These are phyloP conservation scores for Fusarium keratoplasticum DNA, from an alignment of 2,329 filamentous ascomycete species.

Conservation along the genomic window DNA sequence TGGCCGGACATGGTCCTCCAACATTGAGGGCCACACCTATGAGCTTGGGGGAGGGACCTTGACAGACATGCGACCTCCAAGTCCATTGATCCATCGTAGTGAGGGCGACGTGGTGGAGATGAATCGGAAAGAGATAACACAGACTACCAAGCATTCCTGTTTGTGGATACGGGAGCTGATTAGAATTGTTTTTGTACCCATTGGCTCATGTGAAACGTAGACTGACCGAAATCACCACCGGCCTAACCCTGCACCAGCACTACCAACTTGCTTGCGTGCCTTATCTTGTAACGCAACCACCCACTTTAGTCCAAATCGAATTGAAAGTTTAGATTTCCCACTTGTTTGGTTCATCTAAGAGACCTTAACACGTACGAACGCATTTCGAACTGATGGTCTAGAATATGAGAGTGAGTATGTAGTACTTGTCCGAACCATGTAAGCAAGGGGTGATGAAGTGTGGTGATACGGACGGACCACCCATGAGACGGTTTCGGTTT, in stretches of 20 bases:
- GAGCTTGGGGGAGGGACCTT: slow-evolving; percentile 7
- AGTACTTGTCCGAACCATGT: not conserved
- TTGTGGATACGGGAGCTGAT: not conserved
- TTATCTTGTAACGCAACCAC: not conserved
- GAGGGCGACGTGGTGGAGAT: not conserved
- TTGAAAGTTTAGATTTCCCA: not conserved
- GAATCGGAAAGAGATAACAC: not conserved
- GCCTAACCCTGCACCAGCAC: not conserved
- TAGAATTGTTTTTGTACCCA: not conserved
- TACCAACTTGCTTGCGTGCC: not conserved
- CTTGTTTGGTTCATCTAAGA: not conserved
- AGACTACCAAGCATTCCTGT: not conserved
- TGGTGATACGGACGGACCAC: not conserved
- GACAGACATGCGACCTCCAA: not conserved
- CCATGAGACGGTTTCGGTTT: not conserved
- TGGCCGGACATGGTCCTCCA: not conserved
- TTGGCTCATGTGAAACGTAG: not conserved
- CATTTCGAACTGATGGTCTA: not conserved
- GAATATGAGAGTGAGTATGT: not conserved
- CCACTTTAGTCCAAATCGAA: not conserved
- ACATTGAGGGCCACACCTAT: not conserved
- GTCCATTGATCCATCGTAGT: not conserved
- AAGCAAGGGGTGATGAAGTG: not conserved
- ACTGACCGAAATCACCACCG: not conserved
- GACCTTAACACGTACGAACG: not conserved